Evolutionary conservation across 345 rosid genomes (phyloP).

Genomic region (Nasturtium officinale): DNA sequence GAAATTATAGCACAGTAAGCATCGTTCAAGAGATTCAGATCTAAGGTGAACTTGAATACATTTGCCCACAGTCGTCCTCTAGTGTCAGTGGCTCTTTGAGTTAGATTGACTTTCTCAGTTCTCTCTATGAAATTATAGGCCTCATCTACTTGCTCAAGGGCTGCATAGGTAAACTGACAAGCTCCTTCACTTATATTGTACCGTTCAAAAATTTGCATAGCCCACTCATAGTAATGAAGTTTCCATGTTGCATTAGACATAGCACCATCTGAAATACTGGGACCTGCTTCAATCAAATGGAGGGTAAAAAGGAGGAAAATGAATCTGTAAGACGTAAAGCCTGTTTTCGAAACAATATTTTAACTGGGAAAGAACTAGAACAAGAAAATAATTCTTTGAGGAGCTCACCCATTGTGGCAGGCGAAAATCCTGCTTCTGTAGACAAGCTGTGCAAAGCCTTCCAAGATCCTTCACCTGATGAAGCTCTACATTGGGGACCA

Average conservation of each 20-base stretch:
- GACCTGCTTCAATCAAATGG: slow-evolving; percentile 41
- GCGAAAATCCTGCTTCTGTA: slow-evolving; percentile 68
- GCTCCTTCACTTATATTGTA: slow-evolving; percentile 87
- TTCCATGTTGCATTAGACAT: slow-evolving; percentile 73
- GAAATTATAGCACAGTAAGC: slow-evolving; percentile 97
- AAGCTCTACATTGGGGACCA: slow-evolving; percentile 61
- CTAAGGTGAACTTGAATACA: slow-evolving; percentile 87
- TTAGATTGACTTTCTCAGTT: slow-evolving; percentile 39
- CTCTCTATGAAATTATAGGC: slow-evolving; percentile 51
- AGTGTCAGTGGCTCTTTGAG: slow-evolving; percentile 58
- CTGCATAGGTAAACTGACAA: slow-evolving; percentile 94
- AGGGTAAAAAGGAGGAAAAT: slow-evolving; percentile 3
- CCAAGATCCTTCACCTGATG: slow-evolving; percentile 81
- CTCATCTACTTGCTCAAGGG: slow-evolving; percentile 98
- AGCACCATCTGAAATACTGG: slow-evolving; percentile 52
- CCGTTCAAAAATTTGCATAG: slow-evolving; percentile 94
- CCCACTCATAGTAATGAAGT: slow-evolving; percentile 98
- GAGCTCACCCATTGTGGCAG: slow-evolving; percentile 61
- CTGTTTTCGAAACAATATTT: slow-evolving; percentile 7
- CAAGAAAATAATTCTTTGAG: slow-evolving; percentile 28
- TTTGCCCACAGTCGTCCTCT: slow-evolving; percentile 96
- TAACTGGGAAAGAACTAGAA: slow-evolving; percentile 17
- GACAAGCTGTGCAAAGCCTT: slow-evolving; percentile 78
- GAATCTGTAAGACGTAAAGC: slow-evolving; percentile 15
- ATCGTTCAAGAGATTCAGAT: slow-evolving; percentile 79